Base-by-base conservation (phyloP, 1,139 yeast species). In the Blastobotrys persicus region DNA sequence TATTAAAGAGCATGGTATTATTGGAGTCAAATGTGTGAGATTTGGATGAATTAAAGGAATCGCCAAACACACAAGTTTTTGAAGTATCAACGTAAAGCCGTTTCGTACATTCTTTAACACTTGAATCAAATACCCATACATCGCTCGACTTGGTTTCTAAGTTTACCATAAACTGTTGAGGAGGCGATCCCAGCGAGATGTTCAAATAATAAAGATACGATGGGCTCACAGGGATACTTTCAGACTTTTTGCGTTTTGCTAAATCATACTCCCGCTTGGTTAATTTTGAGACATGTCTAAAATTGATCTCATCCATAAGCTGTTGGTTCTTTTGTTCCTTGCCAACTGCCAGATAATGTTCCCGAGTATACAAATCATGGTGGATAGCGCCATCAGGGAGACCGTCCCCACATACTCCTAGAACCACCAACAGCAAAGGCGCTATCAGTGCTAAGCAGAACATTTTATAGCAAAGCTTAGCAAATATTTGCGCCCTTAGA, bases 81-180 rank as follows among this genome's bases (percentile, higher is more conserved):
- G 31, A 39, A 14, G 45, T 18, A 9, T 34, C 45, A 18, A 33
- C 32, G 6, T 33, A 16, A 13, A n/a, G 11, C 23, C 26, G 32
- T 16, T 41, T 44, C 14, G 51, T 33, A 28, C 59, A 55, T 6
- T 20, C 12, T 19, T 47, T 46, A 7, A 56, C 40, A 9, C 44
- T 20, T 6, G 49, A 13, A 31, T 53, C 51, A 28, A 44, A 55
- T 3, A 58, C 54, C 53, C 58, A 46, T 5, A 53, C 40, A 31
- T 55, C 56, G 13, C 52, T 49, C 12, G 42, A 45, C 9, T 52
- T 49, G 3, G 60, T 57, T 46, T 57, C 60, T 7, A 58, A 14
- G 11, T 46, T 33, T n/a, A 58, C 47, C 12, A 39, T 13, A 33
- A 57, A 50, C n/a, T 48, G 18, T 45, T 57, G 60, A 5, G 38